Conservation (phyloP, 345 rosid genomes). For the Hibiscus tridactylites region DNA sequence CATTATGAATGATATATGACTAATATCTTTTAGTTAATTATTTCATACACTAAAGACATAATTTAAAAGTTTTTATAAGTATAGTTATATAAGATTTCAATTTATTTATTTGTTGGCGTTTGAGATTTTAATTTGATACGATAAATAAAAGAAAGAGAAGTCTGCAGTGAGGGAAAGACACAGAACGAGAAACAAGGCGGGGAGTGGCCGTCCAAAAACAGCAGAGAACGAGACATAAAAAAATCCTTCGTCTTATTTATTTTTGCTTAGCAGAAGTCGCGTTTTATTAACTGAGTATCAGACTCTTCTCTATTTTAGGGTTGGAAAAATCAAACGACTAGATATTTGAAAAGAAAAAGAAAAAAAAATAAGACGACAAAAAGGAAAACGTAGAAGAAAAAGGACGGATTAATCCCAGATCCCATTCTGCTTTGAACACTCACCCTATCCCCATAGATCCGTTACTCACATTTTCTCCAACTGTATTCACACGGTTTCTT, state of each 20-base stretch:
- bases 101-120: too few relatives aligned
- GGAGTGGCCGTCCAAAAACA: constrained; percentile 61
- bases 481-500: constrained; percentile 8
- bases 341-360: constrained; percentile 20
- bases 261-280: constrained; percentile 22
- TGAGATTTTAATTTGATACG: too few relatives aligned
- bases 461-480: constrained; percentile 20
- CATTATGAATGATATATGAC: background rate
- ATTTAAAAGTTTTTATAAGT: too few relatives aligned
- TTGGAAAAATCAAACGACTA: background rate
- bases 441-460: constrained; percentile 11
- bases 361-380: background rate
- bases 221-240: constrained; percentile 4
- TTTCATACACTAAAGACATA: too few relatives aligned
- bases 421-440: constrained; percentile 12
- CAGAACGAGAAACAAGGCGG: constrained; percentile 69
- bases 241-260: constrained; percentile 4
- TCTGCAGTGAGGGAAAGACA: too few relatives aligned
- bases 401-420: constrained; percentile 18
- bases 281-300: background rate
- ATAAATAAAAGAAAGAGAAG: too few relatives aligned
- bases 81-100: too few relatives aligned
- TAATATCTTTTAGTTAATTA: too few relatives aligned
- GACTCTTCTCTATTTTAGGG: constrained; percentile 30
- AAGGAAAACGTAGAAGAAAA: background rate